Conservation (phyloP, 2,329 filamentous ascomycete genomes). For the Fusarium bulbicola region DNA sequence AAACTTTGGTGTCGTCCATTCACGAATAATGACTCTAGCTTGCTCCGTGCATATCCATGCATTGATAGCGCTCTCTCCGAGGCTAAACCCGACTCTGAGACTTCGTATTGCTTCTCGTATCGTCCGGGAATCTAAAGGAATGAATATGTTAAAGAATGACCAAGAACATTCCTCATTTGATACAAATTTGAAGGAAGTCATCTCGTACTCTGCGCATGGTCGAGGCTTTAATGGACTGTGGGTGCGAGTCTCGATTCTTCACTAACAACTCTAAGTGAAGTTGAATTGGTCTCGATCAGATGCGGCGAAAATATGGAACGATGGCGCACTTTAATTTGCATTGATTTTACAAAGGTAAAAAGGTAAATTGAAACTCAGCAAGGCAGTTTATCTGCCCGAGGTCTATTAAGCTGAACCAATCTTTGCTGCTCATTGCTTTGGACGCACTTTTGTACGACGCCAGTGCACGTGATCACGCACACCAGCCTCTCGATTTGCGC, state of each 20-base stretch:
- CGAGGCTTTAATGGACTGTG: neutral
- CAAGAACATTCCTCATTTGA: neutral
- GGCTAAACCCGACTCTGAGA: neutral
- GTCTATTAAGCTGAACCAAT: no score
- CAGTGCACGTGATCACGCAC: constrained; percentile 41
- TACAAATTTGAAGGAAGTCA: no score
- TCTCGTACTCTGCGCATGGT: neutral
- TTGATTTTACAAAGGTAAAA: neutral
- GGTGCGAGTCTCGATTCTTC: neutral
- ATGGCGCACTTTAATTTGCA: neutral
- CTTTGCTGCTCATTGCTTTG: neutral
- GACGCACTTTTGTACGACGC: neutral
- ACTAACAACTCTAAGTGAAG: neutral
- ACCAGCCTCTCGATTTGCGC: constrained; percentile 42
- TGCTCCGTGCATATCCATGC: neutral
- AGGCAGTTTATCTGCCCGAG: neutral
- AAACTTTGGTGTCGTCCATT: neutral
- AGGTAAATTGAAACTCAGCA: neutral
- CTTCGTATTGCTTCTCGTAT: neutral
- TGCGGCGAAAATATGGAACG: neutral
- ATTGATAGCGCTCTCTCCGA: neutral
- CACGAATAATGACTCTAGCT: neutral
- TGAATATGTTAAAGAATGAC: neutral
- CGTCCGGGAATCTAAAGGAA: neutral
- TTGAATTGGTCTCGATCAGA: neutral